Base-by-base conservation (phyloP, 2,329 filamentous ascomycete species). In the Niveomyces coronatus region DNA sequence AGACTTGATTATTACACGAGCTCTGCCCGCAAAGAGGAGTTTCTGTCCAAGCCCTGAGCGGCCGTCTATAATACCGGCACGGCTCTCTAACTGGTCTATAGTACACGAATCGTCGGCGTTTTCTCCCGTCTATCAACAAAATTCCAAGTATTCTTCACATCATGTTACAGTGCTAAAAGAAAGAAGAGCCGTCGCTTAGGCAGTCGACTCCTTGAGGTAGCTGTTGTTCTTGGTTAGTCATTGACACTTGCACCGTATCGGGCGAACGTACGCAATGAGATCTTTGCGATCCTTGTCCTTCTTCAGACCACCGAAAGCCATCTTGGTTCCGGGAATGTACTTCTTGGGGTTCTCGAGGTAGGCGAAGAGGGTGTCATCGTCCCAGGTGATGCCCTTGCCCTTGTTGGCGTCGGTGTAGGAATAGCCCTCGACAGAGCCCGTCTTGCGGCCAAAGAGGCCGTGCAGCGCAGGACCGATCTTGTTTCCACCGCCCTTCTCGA, bases 311-410 rank as follows among this genome's bases (percentile, higher is more conserved):
- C 91, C 91, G 64, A 96, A 98, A 57, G 91, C 91, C 91, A 98
- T 98, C 86, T 96, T 98, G 73, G 91, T 98, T 55, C 91, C 91
- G 54, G 91, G 91, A 51, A 98, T 95, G 80, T 88, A 98, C 79
- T 96, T 96, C 83, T 98, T 98, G 71, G 91, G 91, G 83, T 96
- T 96, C 79, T 98, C 91, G 59, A 98, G 88, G 81, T 98, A 98
- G 52, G 81, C 76, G 70, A 94, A 96, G 56, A 98, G 77, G 66
- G 85, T 83, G 49, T 79, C 65, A 61, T 94, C 79, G 53, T 86
- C 69, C 91, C 91, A 98, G 56, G 68, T 74, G 55, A 98, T 79
- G 57, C 82, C 88, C 75, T 94, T 94, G 61, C 82, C 71, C 83
- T 96, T 96, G 85, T 98, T 98, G 77, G 89, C 91, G 62, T 98